phyloP scores from a whole-genome alignment of 2,329 filamentous ascomycete species.

The Neobulgaria alba region DNA sequence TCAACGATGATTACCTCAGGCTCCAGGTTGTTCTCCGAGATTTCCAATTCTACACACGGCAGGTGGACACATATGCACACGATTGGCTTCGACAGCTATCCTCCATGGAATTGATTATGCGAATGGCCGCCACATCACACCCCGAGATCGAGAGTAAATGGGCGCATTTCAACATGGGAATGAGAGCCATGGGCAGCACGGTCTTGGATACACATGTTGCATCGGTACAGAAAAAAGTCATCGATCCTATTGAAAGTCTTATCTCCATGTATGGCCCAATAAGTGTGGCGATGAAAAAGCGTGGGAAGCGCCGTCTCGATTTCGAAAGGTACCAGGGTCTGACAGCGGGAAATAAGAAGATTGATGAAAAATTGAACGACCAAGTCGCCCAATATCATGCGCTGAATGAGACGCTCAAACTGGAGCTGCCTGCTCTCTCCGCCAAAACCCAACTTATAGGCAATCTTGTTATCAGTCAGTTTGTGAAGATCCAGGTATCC shows the following conservation, averaged over 20 bases:
- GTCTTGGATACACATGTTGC: conserved; percentile 74
- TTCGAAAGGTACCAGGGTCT: conserved; percentile 75
- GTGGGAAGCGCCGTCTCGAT: conserved; percentile 83
- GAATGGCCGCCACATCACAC: conserved; percentile 64
- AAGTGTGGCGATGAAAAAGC: conserved; percentile 85
- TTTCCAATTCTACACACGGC: conserved; percentile 85
- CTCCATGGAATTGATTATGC: conserved; percentile 76
- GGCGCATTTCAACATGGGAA: conserved; percentile 80
- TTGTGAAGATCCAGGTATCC: conserved; percentile 72
- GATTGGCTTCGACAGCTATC: conserved; percentile 73
- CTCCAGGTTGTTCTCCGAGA: conserved; percentile 81
- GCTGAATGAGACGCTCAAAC: conserved; percentile 86
- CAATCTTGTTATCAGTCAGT: conserved; percentile 72
- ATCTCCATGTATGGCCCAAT: conserved; percentile 77
- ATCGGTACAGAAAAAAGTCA: conserved; percentile 66
- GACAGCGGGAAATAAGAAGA: conserved; percentile 71
- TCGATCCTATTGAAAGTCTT: conserved; percentile 72
- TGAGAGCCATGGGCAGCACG: conserved; percentile 76
- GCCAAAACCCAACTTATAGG: conserved; percentile 73
- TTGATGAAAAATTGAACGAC: conserved; percentile 77
- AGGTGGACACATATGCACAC: conserved; percentile 69
- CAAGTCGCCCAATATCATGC: conserved; percentile 76
- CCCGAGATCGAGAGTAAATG: conserved; percentile 90
- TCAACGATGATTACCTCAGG: conserved; percentile 85
- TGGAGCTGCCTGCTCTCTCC: conserved; percentile 82